Evolutionary conservation across 139 green algal genomes (phyloP).

Genomic region (Coelastrella sp.): DNA sequence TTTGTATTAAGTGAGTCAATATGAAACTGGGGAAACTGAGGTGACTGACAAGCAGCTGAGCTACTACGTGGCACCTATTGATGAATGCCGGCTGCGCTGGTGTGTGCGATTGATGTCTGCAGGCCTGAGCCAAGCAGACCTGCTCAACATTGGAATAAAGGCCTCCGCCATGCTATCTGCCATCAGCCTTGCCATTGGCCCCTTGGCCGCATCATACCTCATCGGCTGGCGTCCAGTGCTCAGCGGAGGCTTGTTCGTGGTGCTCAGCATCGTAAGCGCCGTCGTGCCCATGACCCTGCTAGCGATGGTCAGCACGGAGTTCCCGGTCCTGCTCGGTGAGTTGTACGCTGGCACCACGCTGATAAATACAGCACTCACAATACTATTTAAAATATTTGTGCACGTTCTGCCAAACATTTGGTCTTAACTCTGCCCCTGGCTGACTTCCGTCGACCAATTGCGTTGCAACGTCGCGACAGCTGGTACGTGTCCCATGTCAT

Average conservation of each 20-base stretch:
- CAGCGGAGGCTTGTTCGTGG: slow-evolving; percentile 2
- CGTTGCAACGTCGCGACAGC: too few relatives aligned
- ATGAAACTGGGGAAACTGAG: too few relatives aligned
- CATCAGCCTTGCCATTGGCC: neutral
- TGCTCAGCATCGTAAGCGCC: slow-evolving; percentile 32
- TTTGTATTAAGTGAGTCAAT: too few relatives aligned
- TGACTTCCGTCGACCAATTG: neutral
- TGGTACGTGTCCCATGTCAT: too few relatives aligned
- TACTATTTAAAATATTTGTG: neutral
- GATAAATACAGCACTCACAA: neutral
- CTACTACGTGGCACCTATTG: too few relatives aligned
- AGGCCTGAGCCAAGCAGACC: neutral
- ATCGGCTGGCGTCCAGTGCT: neutral
- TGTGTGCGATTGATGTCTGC: neutral
- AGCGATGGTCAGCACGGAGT: slow-evolving; percentile 45
- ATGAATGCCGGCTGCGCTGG: neutral
- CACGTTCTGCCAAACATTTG: neutral
- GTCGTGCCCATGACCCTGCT: slow-evolving; percentile 42
- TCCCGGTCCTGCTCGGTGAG: slow-evolving; percentile 47
- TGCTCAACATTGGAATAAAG: neutral
- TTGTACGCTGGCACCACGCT: neutral
- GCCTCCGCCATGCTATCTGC: neutral
- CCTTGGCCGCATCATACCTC: neutral
- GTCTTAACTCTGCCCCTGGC: neutral
- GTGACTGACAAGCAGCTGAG: too few relatives aligned